These are phyloP conservation scores for Diaporthe ampelina DNA, from an alignment of 2,329 filamentous ascomycete genomes.

Conservation along the genomic window DNA sequence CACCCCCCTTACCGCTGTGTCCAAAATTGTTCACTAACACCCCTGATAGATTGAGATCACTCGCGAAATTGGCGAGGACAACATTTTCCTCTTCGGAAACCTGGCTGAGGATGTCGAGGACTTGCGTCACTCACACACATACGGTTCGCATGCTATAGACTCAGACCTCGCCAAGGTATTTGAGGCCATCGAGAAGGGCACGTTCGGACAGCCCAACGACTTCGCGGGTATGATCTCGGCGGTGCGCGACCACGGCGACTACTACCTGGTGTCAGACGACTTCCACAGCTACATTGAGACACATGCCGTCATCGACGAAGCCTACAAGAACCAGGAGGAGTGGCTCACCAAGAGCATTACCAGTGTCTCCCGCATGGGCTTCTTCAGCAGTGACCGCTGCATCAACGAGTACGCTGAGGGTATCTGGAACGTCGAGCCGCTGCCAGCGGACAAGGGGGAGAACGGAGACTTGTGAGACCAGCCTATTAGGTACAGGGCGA, in stretches of 20 bases:
- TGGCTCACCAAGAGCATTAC: constrained; percentile 94
- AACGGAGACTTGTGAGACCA: constrained; percentile 41
- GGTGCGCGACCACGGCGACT: constrained; percentile 94
- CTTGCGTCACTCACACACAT: constrained; percentile 90
- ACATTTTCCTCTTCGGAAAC: constrained; percentile 99
- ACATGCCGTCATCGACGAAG: constrained; percentile 90
- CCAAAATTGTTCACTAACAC: constrained; percentile 40
- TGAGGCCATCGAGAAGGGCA: constrained; percentile 81
- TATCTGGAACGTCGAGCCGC: constrained; percentile 94
- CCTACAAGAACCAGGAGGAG: constrained; percentile 91
- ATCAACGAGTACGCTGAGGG: constrained; percentile 97
- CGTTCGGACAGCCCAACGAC: constrained; percentile 82
- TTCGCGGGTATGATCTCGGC: constrained; percentile 88
- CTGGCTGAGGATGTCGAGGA: constrained; percentile 97
- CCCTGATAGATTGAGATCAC: constrained; percentile 88
- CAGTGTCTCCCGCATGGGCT: constrained; percentile 93
- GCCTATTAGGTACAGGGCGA: neutral
- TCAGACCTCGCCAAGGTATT: constrained; percentile 85
- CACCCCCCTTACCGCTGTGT: neutral
- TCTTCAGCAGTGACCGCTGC: constrained; percentile 95
- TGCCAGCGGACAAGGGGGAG: constrained; percentile 60
- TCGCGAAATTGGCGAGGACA: constrained; percentile 94
- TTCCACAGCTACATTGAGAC: constrained; percentile 96
- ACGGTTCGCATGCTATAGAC: constrained; percentile 84
- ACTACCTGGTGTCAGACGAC: constrained; percentile 97